A percentile compares a stretch with the other conserved stretches of the same genome.
Conservation (phyloP, 495 filamentous ascomycete genomes). For the Penicillium arizonense region DNA sequence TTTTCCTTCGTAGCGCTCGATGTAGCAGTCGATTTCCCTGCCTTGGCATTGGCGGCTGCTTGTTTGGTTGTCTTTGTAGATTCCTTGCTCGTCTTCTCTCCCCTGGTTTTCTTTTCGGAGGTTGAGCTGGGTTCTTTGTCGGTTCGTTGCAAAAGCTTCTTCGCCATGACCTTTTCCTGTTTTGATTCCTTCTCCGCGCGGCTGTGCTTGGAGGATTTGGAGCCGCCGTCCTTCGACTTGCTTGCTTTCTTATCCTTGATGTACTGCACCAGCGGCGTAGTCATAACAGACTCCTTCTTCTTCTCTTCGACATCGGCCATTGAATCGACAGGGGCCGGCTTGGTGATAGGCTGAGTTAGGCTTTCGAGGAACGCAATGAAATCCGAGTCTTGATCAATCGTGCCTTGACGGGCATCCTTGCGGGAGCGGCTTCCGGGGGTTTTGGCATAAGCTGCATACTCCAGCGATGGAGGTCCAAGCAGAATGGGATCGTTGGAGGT, state of each 20-base stretch:
- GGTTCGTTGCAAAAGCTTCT: slow-evolving; percentile 41
- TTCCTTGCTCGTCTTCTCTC: slow-evolving; percentile 67
- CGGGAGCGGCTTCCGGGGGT: slow-evolving; percentile 67
- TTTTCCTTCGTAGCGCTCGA: slow-evolving; percentile 33
- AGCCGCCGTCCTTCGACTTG: slow-evolving; percentile 69
- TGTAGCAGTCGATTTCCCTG: slow-evolving; percentile 24
- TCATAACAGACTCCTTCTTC: slow-evolving; percentile 67
- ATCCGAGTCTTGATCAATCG: slow-evolving; percentile 92
- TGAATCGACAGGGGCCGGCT: slow-evolving; percentile 46
- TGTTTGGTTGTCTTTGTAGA: slow-evolving; percentile 78
- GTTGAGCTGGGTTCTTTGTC: slow-evolving; percentile 44
- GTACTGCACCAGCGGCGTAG: slow-evolving; percentile 87
- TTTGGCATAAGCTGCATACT: slow-evolving; percentile 80
- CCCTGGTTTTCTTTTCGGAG: slow-evolving; percentile 51
- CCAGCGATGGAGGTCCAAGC: slow-evolving; percentile 70
- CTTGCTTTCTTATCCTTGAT: slow-evolving; percentile 86
- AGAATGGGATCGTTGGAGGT: slow-evolving; percentile 65
- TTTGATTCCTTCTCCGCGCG: slow-evolving; percentile 60
- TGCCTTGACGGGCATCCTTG: slow-evolving; percentile 82
- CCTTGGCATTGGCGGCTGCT: slow-evolving; percentile 43
- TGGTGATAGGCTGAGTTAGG: slow-evolving; percentile 72
- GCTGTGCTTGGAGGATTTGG: slow-evolving; percentile 56
- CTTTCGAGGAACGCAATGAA: slow-evolving; percentile 91
- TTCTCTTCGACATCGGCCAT: slow-evolving; percentile 46
- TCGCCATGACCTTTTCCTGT: slow-evolving; percentile 53